phyloP scores from a whole-genome alignment of 1,139 yeast species.

The Yamadazyma trypodendri region DNA sequence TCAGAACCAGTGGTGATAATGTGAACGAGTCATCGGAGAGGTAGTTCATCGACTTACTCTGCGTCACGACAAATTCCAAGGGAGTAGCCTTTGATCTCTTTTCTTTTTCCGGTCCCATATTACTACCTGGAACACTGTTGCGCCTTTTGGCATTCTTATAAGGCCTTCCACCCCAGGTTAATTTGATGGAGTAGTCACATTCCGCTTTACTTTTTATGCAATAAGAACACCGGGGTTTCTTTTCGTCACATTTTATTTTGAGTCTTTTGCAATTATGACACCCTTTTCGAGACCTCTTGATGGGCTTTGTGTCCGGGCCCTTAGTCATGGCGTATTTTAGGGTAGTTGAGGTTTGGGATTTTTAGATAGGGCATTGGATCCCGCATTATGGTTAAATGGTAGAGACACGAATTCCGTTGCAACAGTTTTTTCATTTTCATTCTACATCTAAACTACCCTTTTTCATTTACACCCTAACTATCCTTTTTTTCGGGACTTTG shows the following conservation, averaged over 20 bases:
- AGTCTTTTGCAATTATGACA: slow-evolving; percentile 69
- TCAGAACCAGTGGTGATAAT: slow-evolving; percentile 5
- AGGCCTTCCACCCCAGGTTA: slow-evolving; percentile 82
- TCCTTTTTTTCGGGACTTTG: background rate
- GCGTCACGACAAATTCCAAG: slow-evolving; percentile 1
- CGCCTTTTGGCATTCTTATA: slow-evolving; percentile 45
- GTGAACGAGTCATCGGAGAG: background rate
- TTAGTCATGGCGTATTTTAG: too few relatives aligned
- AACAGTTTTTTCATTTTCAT: too few relatives aligned
- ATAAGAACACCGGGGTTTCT: slow-evolving; percentile 60
- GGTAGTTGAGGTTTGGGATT: too few relatives aligned
- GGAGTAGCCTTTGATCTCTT: background rate
- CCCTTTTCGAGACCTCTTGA: slow-evolving; percentile 37
- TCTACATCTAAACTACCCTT: too few relatives aligned
- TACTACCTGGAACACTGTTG: slow-evolving; percentile 10
- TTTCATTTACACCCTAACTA: too few relatives aligned
- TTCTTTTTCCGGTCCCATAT: too few relatives aligned
- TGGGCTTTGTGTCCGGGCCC: slow-evolving; percentile 4
- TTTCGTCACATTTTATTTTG: slow-evolving; percentile 75
- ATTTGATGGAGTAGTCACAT: slow-evolving; percentile 66
- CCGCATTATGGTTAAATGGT: too few relatives aligned
- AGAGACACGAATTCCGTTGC: too few relatives aligned
- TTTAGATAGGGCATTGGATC: too few relatives aligned
- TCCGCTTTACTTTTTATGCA: slow-evolving; percentile 47
- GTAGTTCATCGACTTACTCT: background rate